Percentiles rank a stretch among this genome's conserved stretches.
phyloP scores from a whole-genome alignment of 345 rosid genomes.

The Brassica nigra region DNA sequence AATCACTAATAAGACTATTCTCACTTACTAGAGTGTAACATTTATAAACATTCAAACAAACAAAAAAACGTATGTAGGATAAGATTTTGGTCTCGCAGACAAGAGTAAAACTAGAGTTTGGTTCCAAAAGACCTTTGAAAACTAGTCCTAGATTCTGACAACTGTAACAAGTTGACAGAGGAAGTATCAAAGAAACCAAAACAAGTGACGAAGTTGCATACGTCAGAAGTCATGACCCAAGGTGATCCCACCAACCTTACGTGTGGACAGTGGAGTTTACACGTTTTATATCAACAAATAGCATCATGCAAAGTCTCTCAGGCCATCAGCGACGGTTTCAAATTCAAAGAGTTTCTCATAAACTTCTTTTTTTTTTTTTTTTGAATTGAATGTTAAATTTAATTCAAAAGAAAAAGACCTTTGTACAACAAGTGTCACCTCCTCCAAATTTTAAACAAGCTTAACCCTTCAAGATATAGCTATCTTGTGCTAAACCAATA shows the following conservation, averaged over 20 bases:
- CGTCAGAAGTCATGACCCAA: slow-evolving; percentile 6
- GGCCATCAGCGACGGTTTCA: neutral
- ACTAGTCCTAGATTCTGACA: neutral
- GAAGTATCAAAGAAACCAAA: slow-evolving; percentile 8
- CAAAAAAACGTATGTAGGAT: neutral
- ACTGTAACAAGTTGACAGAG: neutral
- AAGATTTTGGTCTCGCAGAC: neutral
- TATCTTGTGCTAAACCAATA: too few species aligned
- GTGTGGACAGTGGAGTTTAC: neutral
- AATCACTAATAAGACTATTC: neutral
- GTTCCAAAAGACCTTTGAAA: neutral
- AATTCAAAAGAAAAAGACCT: too few species aligned
- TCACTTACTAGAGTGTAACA: neutral
- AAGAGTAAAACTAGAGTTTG: neutral
- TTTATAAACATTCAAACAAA: neutral
- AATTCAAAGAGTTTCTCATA: neutral
- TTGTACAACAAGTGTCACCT: too few species aligned
- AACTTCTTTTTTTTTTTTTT: neutral
- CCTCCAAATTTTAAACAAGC: too few species aligned
- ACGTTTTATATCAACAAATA: neutral
- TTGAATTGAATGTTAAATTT: too few species aligned
- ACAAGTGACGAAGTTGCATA: slow-evolving; percentile 21
- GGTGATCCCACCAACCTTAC: neutral
- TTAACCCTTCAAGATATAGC: too few species aligned
- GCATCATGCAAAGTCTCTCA: neutral